Conservation (phyloP, 768 basidiomycete species). For the Clitopilus hobsonii region DNA sequence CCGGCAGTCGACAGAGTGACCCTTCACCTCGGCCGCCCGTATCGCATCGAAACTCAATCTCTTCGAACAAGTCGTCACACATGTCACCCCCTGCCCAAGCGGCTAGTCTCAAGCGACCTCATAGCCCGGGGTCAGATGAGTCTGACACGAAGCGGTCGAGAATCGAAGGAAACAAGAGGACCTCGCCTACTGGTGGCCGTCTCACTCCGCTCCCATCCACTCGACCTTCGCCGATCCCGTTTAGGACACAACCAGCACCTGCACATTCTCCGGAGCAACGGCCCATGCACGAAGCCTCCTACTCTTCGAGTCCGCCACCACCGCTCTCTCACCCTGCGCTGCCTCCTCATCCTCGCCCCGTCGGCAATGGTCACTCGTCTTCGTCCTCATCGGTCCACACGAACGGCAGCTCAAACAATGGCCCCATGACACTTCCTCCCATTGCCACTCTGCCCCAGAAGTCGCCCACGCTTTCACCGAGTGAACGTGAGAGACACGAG, state of each 20-base stretch:
- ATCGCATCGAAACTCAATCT: constrained; percentile 63
- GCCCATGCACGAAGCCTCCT: constrained; percentile 35
- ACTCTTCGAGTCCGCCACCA: constrained; percentile 52
- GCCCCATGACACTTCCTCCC: constrained; percentile 56
- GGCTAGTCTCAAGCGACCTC: constrained; percentile 55
- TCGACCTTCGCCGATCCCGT: constrained; percentile 67
- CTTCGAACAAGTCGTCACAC: constrained; percentile 60
- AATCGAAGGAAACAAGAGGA: constrained; percentile 46
- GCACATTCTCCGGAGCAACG: constrained; percentile 66
- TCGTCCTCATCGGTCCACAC: constrained; percentile 17
- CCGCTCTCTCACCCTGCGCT: constrained; percentile 50
- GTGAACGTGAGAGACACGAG: constrained; percentile 42
- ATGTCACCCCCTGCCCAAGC: constrained; percentile 52
- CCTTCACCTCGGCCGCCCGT: constrained; percentile 42
- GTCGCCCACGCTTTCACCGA: constrained; percentile 52
- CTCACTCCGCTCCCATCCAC: constrained; percentile 56
- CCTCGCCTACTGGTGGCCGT: constrained; percentile 46
- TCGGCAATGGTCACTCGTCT: constrained; percentile 48
- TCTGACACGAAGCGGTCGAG: constrained; percentile 57
- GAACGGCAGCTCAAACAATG: constrained; percentile 19
- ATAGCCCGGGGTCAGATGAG: constrained; percentile 67
- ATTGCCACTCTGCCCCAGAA: constrained; percentile 66
- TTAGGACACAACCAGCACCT: constrained; percentile 61
- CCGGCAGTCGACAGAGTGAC: constrained; percentile 49
- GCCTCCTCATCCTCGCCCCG: constrained; percentile 72